phyloP scores from a whole-genome alignment of 768 basidiomycete genomes.

The Leucocoprinus leucothites region DNA sequence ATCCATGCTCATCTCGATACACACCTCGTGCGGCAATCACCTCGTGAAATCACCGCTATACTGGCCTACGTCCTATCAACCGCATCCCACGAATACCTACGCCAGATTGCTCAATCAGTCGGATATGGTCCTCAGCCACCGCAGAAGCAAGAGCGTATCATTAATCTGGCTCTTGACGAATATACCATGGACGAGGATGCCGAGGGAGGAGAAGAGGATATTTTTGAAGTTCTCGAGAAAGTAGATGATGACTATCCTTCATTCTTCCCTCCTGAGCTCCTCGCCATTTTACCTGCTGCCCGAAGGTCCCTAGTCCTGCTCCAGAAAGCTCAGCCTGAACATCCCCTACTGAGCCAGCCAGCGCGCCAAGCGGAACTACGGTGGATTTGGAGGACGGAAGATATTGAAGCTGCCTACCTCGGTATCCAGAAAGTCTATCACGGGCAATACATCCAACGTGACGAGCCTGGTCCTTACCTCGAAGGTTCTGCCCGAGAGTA shows the following conservation, averaged over 20 bases:
- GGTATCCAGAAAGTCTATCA: not conserved
- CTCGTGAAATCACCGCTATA: conserved; percentile 43
- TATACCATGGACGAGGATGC: conserved; percentile 35
- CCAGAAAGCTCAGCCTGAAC: conserved; percentile 59
- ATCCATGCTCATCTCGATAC: conserved; percentile 55
- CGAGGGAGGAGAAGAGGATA: conserved; percentile 35
- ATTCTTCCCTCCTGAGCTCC: conserved; percentile 56
- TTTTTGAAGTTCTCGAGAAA: conserved; percentile 33
- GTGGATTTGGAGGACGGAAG: conserved; percentile 65
- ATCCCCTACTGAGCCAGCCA: conserved; percentile 45
- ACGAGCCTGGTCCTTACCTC: not conserved
- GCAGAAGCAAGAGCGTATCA: conserved; percentile 21
- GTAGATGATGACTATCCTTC: conserved; percentile 50
- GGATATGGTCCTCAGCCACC: conserved; percentile 41
- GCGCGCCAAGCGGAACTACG: conserved; percentile 26
- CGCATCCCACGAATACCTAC: conserved; percentile 62
- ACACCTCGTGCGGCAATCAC: conserved; percentile 54
- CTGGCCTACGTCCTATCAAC: conserved; percentile 67
- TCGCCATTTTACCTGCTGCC: conserved; percentile 57
- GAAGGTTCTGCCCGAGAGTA: conserved; percentile 16
- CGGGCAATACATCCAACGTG: not conserved
- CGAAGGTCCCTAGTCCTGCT: conserved; percentile 68
- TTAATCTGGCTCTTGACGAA: conserved; percentile 25
- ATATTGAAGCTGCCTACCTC: conserved; percentile 50
- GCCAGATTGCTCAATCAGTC: conserved; percentile 54